Evolutionary conservation across 371 early-diverging fungal genomes (phyloP), one percentile per base, ranked within the genome.

Genomic region (Mucor saturninus): DNA sequence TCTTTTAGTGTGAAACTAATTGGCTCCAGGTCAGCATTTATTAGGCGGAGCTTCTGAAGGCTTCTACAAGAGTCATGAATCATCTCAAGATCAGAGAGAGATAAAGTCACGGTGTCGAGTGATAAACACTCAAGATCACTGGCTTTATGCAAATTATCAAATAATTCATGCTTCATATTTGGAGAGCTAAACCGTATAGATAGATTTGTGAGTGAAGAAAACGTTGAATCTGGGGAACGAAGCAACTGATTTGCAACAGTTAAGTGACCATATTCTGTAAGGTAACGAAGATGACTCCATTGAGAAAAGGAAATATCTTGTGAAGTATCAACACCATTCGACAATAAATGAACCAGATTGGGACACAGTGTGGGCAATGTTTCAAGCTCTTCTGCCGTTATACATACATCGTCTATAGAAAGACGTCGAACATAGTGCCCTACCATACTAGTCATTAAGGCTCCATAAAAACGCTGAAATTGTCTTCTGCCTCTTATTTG

Each of bases 31-130:
- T 31, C 14, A 6, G 53, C 28, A 53, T 67, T 62, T 21, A 42
- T 54, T 1, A 67, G 30, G 14, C 21, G 35, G 2, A 67, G 28
- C 26, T 52, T 57, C 26, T 62, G 55, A 3, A 67, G 49, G 39
- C 26, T 26, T 30, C 59, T 59, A 43, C 68, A 68, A 5, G 54
- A 21, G 29, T 37, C 38, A 50, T 68, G 68, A 13, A 68, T 59
- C 2, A 37, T 35, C 38, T 68, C 68, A 2, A 68, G 45, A 10
- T 68, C 68, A 28, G 49, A 13, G 13, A 62, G 29, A 9, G 59
- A 54, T 11, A 68, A 14, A 5, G 35, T 21, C 2, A 43, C 38
- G 2, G 59, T 42, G 28, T 68, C 59, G 14, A 68, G 38, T 7
- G 68, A 57, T 21, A 68, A 39, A 8, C 31, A 35, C 26, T 39